phyloP scores from a whole-genome alignment of 345 rosid genomes.

The Boechera divaricarpa region DNA sequence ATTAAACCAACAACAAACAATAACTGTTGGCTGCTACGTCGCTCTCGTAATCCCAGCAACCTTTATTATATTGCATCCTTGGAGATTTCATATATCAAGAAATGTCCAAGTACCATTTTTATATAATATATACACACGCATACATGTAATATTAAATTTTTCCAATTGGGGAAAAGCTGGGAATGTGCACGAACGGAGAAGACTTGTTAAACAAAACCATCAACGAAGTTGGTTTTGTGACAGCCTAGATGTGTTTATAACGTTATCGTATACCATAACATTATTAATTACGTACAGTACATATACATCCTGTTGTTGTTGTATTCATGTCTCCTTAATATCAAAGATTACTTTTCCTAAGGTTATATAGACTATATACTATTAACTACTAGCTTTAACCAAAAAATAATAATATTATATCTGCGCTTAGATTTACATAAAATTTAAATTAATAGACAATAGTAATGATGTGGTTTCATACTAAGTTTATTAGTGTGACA shows the following conservation, averaged over 20 bases:
- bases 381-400: too few relatives aligned
- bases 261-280: conserved; percentile 1
- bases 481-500: background rate
- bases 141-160: conserved; percentile 29
- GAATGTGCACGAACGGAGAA: conserved; percentile 36
- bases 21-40: conserved; percentile 41
- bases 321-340: background rate
- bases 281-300: conserved; percentile 3
- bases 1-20: conserved; percentile 34
- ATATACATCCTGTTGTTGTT: background rate
- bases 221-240: conserved; percentile 16
- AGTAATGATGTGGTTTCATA: background rate
- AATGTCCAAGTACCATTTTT: conserved; percentile 30
- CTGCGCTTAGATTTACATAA: background rate
- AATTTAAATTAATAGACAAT: background rate
- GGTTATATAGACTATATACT: background rate
- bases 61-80: conserved; percentile 27
- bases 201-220: conserved; percentile 25
- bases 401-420: background rate
- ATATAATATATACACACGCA: conserved; percentile 19
- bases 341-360: background rate
- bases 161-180: conserved; percentile 1
- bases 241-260: conserved; percentile 32
- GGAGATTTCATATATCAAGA: conserved; percentile 1
- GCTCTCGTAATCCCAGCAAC: conserved; percentile 37